phyloP scores from a whole-genome alignment of 2,329 filamentous ascomycete species.

The Phialocephala sp. region DNA sequence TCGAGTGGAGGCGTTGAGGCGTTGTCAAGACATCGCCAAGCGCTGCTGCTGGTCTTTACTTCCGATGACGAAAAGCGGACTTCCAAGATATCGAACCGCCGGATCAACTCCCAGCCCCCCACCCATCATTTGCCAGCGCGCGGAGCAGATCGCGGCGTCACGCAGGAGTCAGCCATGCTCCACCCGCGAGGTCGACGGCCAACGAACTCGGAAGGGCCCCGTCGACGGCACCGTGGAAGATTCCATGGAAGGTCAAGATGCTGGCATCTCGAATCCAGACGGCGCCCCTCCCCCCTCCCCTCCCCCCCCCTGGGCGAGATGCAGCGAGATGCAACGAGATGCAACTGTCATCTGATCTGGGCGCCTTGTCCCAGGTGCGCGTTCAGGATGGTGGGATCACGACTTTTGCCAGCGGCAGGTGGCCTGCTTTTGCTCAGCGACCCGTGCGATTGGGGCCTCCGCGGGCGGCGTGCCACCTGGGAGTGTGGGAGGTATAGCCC shows the following conservation, averaged over 20 bases:
- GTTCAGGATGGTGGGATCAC: not conserved
- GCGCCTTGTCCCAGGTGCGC: slow-evolving; percentile 3
- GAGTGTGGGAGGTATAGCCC: no score
- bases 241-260: slow-evolving; percentile 1
- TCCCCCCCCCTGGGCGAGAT: not conserved
- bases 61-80: not conserved
- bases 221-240: not conserved
- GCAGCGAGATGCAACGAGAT: not conserved
- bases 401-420: not conserved
- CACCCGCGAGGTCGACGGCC: not conserved
- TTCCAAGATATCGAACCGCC: not conserved
- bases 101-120: not conserved
- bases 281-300: no score
- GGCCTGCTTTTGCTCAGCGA: not conserved
- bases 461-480: not conserved
- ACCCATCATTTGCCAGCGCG: no score
- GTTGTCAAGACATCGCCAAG: not conserved
- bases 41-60: not conserved
- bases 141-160: not conserved
- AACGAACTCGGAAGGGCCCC: not conserved
- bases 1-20: not conserved
- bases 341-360: slow-evolving; percentile 7
- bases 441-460: not conserved
- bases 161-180: not conserved
- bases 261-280: not conserved